phyloP scores from a whole-genome alignment of 2,329 filamentous ascomycete species.

The Talaromyces sp. region DNA sequence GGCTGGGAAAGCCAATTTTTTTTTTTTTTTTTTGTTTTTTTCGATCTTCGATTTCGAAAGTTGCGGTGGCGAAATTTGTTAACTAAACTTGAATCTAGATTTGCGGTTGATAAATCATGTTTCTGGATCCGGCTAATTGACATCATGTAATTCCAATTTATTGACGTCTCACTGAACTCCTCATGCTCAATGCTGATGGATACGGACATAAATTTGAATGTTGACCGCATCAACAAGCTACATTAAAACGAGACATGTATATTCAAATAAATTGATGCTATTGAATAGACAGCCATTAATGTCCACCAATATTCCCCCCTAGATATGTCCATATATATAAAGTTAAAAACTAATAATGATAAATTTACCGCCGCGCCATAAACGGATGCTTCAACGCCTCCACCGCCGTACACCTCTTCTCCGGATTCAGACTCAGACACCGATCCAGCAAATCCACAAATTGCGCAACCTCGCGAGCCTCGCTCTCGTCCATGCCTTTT shows the following conservation, averaged over 20 bases:
- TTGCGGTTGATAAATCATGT: too few species aligned
- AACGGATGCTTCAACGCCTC: constrained; percentile 90
- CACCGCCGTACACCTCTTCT: constrained; percentile 80
- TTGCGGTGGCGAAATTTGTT: not conserved
- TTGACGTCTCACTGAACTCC: too few species aligned
- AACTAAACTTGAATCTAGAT: too few species aligned
- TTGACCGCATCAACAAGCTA: not conserved
- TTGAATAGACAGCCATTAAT: not conserved
- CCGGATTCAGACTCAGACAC: constrained; percentile 83
- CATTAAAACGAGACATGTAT: not conserved
- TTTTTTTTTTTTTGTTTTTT: not conserved
- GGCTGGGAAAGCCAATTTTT: not conserved
- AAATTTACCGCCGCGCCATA: constrained; percentile 43
- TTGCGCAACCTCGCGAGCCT: constrained; percentile 71
- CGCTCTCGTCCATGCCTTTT: constrained; percentile 60
- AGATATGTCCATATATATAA: not conserved
- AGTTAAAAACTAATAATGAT: not conserved
- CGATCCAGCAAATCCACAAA: constrained; percentile 87
- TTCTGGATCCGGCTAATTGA: too few species aligned
- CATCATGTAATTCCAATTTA: too few species aligned
- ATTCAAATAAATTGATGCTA: not conserved
- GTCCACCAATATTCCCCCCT: not conserved
- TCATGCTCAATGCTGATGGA: too few species aligned
- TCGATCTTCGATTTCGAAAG: not conserved
- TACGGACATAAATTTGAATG: not conserved